Base-by-base conservation (phyloP, 352 stramenopile species). In the Globisporangium viniferum region DNA sequence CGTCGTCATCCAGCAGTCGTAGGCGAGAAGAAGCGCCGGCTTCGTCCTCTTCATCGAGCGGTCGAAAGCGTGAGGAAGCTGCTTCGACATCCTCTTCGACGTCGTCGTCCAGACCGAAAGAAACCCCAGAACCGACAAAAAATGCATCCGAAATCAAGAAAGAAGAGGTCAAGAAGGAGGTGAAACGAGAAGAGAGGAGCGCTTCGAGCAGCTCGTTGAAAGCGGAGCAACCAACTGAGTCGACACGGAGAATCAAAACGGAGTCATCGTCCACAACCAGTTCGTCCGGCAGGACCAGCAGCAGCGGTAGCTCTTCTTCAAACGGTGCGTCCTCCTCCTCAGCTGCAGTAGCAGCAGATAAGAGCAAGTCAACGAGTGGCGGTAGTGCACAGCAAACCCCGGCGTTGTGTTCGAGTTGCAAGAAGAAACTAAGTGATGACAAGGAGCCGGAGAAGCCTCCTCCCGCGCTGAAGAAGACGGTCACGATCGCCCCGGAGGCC, bases 391-490 rank as follows among this genome's bases (percentile, higher is more conserved):
- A 20, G 24, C 20, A 35, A 4, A 24, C 29, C n/a, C 57, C 56
- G 20, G 73, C 71, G 35, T 72, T 90, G 51, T 91, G 79, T 63
- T 71, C 74, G 69, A 79, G 83, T 29, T 93, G 80, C 64, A 88
- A 90, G 61, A 88, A 81, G 71, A 88, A 79, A 59, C 69, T 89
- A 58, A 78, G 58, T 57, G 79, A 78, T 39, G 78, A 86, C 58
- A 66, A 79, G 53, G 72, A 84, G 65, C 39, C 55, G 2, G 60
- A 64, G 59, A 68, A 59, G 51, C 54, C 72, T n/a, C 61, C 73
- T 39, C 46, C 79, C 18, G 51, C 41, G 27, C 44, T 59, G 29
- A 73, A 76, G 66, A 79, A 73, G 67, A 66, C 39, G 22, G 62
- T 66, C 46, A 70, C 63, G 65, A 73, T 68, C 61, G 67, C 62